These are phyloP conservation scores for Aureobasidium sp. DNA, from an alignment of 2,329 filamentous ascomycete species.

Conservation along the genomic window DNA sequence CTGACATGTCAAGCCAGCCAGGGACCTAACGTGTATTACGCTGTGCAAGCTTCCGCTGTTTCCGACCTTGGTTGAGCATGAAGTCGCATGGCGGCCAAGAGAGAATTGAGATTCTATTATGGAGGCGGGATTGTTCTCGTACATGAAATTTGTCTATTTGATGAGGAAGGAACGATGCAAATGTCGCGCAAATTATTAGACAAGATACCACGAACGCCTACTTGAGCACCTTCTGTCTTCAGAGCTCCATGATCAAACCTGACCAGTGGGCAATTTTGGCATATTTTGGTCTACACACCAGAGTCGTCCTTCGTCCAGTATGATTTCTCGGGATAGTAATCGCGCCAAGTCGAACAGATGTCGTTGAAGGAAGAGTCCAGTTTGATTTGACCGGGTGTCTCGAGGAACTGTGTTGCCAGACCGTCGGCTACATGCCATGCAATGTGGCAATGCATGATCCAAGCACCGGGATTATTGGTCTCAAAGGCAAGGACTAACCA, in stretches of 20 bases:
- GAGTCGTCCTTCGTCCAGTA: constrained; percentile 23
- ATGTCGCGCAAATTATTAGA: too few species aligned
- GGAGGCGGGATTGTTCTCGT: too few species aligned
- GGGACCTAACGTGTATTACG: too few species aligned
- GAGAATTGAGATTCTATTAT: too few species aligned
- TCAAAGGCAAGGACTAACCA: constrained; percentile 34
- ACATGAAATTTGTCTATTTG: too few species aligned
- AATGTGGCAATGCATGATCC: constrained; percentile 21
- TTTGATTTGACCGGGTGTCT: constrained; percentile 18
- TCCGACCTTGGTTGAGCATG: too few species aligned
- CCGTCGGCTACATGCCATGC: constrained; percentile 27
- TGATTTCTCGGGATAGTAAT: constrained; percentile 17
- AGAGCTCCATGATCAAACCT: not conserved
- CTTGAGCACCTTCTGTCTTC: not conserved
- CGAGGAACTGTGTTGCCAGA: constrained; percentile 26
- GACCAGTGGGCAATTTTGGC: too few species aligned
- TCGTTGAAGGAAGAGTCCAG: constrained; percentile 20
- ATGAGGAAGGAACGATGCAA: too few species aligned
- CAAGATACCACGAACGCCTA: not conserved
- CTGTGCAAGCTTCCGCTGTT: too few species aligned
- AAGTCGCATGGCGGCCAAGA: too few species aligned
- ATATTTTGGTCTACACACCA: constrained; percentile 15
- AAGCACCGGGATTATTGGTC: constrained; percentile 35
- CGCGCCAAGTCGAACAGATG: constrained; percentile 24
- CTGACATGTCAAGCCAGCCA: too few species aligned